A percentile compares a stretch with the other conserved stretches of the same genome.
Evolutionary conservation across 345 rosid species (phyloP).

Genomic region (Salix koriyanagi): DNA sequence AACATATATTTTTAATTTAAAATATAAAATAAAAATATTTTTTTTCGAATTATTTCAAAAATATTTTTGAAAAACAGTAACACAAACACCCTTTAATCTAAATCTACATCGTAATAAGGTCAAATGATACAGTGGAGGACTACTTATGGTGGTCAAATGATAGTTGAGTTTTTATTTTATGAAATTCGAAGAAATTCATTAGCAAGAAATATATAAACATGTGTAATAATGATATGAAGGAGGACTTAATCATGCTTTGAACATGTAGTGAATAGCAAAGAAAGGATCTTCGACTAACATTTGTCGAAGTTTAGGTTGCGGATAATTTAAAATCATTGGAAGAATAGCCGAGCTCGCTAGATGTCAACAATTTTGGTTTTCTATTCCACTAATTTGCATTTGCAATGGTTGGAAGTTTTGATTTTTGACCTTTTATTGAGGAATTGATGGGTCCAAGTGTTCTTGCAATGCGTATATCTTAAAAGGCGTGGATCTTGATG

Average conservation of each 20-base stretch:
- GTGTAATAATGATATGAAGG: too few species aligned
- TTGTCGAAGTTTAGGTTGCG: neutral
- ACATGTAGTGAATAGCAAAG: neutral
- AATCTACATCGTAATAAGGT: too few species aligned
- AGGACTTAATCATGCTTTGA: too few species aligned
- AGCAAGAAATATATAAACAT: neutral
- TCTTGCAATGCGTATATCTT: neutral
- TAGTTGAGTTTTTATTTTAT: too few species aligned
- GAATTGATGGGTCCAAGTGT: neutral
- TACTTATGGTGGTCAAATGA: too few species aligned
- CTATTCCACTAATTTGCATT: neutral
- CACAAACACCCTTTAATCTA: too few species aligned
- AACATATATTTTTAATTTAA: too few species aligned
- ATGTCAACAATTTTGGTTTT: neutral
- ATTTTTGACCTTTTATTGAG: neutral
- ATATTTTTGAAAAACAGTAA: too few species aligned
- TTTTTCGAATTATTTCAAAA: too few species aligned
- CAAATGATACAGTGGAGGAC: too few species aligned
- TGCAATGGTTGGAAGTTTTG: neutral
- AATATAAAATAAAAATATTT: too few species aligned
- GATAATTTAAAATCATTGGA: too few species aligned
- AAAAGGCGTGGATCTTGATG: slow-evolving; percentile 10
- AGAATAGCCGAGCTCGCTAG: neutral
- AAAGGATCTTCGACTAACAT: neutral
- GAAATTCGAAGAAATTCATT: neutral